Evolutionary conservation across 306 rosid species (phyloP), one percentile per base, ranked within the genome.

Genomic region (Dicorynia guianensis): DNA sequence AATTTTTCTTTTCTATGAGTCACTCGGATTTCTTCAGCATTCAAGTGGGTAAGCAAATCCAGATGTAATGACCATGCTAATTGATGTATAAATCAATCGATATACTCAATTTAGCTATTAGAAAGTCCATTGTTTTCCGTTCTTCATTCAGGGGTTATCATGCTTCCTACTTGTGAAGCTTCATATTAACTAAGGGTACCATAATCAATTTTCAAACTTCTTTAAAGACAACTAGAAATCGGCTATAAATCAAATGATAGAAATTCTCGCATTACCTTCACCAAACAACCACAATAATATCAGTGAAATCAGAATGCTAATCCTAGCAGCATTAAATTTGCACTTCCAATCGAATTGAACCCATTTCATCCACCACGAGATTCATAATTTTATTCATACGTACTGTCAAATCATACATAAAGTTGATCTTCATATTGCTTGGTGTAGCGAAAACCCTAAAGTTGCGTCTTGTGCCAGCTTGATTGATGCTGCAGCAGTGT

Each of bases 381-480:
- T 65, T 47, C 46, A 57, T 64, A 17, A 55, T 57, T n/a, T 49
- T 35, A 47, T 40, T 69, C 66, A 58, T 50, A 11, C 2, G 12
- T 17, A 33, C 18, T 10, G 3, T 54, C 3, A 43, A 19, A 67
- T 42, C 36, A 67, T 18, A 61, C 38, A 50, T 0, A 38, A 49
- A 52, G 34, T 46, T 71, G 40, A 56, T n/a, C 40, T 48, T 38
- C 13, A 12, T 42, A 56, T 57, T 49, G 17, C 17, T 8, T 25
- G 62, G 38, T 54, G 56, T n/a, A 17, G 8, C 65, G 66, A 7
- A 1, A 67, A 46, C 57, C 50, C 67, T 55, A 56, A 17, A 55
- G 6, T 48, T 42, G 75, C 71, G 49, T 59, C 60, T 18, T 25
- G 30, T 25, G 30, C 30, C 30, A 25, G 30, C 30, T 25, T 25